phyloP scores from a whole-genome alignment of 2,329 filamentous ascomycete species.

The Ascochyta koolunga region DNA sequence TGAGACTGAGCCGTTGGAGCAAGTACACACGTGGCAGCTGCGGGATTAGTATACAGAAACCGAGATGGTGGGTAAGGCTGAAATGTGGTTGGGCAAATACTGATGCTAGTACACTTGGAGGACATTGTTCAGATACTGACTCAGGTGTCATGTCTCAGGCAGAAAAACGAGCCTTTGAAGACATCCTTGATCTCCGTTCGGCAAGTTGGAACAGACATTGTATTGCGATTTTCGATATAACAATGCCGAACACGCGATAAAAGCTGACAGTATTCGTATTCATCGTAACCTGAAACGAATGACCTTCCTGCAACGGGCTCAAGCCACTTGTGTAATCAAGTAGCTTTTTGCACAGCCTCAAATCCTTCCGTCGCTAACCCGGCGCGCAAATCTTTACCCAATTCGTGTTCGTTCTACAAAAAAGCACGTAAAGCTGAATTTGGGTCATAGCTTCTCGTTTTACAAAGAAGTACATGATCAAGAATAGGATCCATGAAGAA shows the following conservation, averaged over 20 bases:
- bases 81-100: constrained; percentile 30
- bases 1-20: constrained; percentile 3
- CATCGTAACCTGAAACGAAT: constrained; percentile 11
- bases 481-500: neutral
- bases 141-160: constrained; percentile 5
- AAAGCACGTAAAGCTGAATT: neutral
- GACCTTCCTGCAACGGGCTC: neutral
- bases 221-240: neutral
- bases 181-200: neutral
- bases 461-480: too few species aligned
- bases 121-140: neutral
- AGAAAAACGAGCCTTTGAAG: neutral
- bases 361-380: constrained; percentile 3
- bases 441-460: neutral
- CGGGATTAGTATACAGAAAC: constrained; percentile 30
- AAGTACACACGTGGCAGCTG: constrained; percentile 41
- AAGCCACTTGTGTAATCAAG: constrained; percentile 9
- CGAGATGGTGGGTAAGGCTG: constrained; percentile 43
- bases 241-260: neutral
- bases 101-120: constrained; percentile 2
- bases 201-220: neutral
- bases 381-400: neutral
- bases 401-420: neutral
- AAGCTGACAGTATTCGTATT: neutral
- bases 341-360: constrained; percentile 10